phyloP scores from a whole-genome alignment of 306 rosid genomes.

The Vachellia collinsii region DNA sequence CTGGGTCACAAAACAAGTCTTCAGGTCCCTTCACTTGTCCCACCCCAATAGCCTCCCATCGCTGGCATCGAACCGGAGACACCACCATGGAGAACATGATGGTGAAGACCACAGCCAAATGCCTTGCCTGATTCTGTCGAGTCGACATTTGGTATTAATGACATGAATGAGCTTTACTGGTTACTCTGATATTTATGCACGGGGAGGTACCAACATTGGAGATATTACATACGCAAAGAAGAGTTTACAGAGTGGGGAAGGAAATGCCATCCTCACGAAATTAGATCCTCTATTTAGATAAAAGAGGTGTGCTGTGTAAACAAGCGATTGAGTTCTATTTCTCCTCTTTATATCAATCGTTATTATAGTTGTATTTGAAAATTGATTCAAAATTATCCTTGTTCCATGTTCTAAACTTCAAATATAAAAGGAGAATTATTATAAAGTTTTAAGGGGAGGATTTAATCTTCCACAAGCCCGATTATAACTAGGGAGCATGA shows the following conservation, averaged over 20 bases:
- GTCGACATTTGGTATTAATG: constrained; percentile 9
- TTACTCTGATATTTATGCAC: background rate
- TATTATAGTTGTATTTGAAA: too few relatives aligned
- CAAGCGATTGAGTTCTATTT: background rate
- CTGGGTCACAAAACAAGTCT: constrained; percentile 55
- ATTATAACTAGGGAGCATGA: too few relatives aligned
- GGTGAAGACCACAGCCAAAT: background rate
- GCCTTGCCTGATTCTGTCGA: constrained; percentile 7
- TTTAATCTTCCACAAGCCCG: too few relatives aligned
- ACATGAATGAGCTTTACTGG: background rate
- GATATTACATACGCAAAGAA: background rate
- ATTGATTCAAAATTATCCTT: background rate
- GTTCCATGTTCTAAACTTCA: too few relatives aligned
- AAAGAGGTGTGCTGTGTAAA: background rate
- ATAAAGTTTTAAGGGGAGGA: too few relatives aligned
- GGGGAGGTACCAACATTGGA: background rate
- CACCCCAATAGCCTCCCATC: constrained; percentile 44
- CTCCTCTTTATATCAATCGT: too few relatives aligned
- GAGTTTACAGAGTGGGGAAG: background rate
- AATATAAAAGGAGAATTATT: too few relatives aligned
- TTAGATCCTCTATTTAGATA: background rate
- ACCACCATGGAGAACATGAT: constrained; percentile 20
- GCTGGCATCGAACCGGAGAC: constrained; percentile 39
- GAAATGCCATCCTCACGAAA: background rate
- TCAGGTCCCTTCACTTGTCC: constrained; percentile 52